Conservation (phyloP, 148 eudicot genomes). For the Rheum nobile region DNA sequence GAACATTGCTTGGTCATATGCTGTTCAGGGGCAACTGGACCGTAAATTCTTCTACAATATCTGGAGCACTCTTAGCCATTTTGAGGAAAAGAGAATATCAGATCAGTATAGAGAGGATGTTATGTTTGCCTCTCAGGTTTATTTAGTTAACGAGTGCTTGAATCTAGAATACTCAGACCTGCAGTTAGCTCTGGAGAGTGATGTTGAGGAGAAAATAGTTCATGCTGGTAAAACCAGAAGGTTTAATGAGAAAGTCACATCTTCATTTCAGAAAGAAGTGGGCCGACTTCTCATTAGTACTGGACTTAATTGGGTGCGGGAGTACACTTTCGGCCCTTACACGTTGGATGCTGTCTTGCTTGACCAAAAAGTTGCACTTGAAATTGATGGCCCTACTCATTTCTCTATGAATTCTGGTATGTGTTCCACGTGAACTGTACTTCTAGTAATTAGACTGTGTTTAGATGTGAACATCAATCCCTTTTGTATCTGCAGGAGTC, state of each 20-base stretch:
- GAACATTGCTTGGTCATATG: slow-evolving; percentile 84
- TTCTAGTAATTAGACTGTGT: not conserved
- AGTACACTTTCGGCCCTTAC: slow-evolving; percentile 62
- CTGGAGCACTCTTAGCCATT: slow-evolving; percentile 54
- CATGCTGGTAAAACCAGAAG: slow-evolving; percentile 76
- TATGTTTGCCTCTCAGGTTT: slow-evolving; percentile 84
- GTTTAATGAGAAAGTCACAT: slow-evolving; percentile 73
- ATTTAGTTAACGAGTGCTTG: slow-evolving; percentile 72
- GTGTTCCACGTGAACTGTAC: slow-evolving; percentile 9
- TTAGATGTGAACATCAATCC: not conserved
- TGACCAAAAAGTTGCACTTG: slow-evolving; percentile 68
- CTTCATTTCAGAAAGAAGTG: slow-evolving; percentile 91
- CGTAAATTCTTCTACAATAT: slow-evolving; percentile 50
- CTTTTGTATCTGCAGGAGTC: slow-evolving; percentile 36
- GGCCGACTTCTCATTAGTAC: slow-evolving; percentile 71
- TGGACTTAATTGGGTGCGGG: slow-evolving; percentile 78
- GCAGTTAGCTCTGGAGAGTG: slow-evolving; percentile 39
- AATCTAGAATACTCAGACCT: slow-evolving; percentile 68
- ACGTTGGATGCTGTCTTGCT: slow-evolving; percentile 76
- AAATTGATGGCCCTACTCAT: slow-evolving; percentile 95
- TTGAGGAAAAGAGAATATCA: slow-evolving; percentile 58
- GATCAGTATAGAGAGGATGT: slow-evolving; percentile 84
- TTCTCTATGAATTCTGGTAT: slow-evolving; percentile 83
- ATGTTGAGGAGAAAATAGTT: slow-evolving; percentile 50
- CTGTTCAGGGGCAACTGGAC: slow-evolving; percentile 63